phyloP scores from a whole-genome alignment of 768 basidiomycete genomes.

The Ramaria sp. region DNA sequence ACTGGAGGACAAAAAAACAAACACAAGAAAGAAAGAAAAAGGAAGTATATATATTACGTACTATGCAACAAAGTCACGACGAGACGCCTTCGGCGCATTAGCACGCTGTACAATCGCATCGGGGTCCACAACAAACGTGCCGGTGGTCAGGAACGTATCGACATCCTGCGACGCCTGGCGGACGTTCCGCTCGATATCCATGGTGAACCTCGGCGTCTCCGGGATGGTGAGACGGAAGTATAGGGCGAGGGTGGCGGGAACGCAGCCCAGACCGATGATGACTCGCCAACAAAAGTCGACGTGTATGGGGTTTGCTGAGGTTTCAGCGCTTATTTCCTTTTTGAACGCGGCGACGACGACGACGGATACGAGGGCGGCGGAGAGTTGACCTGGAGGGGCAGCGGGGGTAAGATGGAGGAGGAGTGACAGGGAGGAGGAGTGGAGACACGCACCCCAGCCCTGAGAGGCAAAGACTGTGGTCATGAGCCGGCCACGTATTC shows the following conservation, averaged over 20 bases:
- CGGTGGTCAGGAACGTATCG: constrained; percentile 47
- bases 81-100: constrained; percentile 56
- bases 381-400: constrained; percentile 21
- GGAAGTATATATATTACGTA: background rate
- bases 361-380: constrained; percentile 54
- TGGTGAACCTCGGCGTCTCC: constrained; percentile 84
- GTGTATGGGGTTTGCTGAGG: constrained; percentile 24
- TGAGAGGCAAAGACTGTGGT: constrained; percentile 78
- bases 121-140: constrained; percentile 36
- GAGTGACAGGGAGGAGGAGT: no score
- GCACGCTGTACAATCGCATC: constrained; percentile 50
- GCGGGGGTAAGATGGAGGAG: no score
- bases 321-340: constrained; percentile 35
- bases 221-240: constrained; percentile 93
- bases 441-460: constrained; percentile 61
- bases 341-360: constrained; percentile 64
- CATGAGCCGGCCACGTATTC: constrained; percentile 78
- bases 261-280: constrained; percentile 77
- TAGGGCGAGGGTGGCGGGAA: constrained; percentile 71
- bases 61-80: constrained; percentile 53
- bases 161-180: constrained; percentile 67
- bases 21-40: background rate
- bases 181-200: constrained; percentile 85
- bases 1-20: no score
- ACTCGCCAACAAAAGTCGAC: constrained; percentile 81